Conservation (phyloP, 805 yeast species). For the Wickerhamiella azymoides region DNA sequence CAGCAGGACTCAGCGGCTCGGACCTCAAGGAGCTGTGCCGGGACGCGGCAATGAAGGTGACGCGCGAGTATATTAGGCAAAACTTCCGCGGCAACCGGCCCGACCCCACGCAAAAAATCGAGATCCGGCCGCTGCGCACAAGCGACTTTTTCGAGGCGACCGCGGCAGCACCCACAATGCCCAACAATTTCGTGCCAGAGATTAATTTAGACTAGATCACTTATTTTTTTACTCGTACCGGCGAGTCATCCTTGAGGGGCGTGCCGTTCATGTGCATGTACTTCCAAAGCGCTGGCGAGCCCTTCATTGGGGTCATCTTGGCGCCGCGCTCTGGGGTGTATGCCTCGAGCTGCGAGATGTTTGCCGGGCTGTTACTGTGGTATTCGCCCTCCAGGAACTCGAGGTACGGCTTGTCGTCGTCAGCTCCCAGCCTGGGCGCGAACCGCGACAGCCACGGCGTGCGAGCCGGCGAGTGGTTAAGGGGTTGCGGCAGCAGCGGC, state of each 20-base stretch:
- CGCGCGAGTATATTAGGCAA: slow-evolving; percentile 64
- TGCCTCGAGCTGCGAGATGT: slow-evolving; percentile 40
- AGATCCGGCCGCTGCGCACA: slow-evolving; percentile 50
- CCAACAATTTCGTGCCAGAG: slow-evolving; percentile 2
- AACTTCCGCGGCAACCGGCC: slow-evolving; percentile 33
- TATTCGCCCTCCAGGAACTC: slow-evolving; percentile 9
- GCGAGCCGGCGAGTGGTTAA: slow-evolving; percentile 7
- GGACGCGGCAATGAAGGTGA: slow-evolving; percentile 82
- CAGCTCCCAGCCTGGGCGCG: slow-evolving; percentile 5
- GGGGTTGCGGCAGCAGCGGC: slow-evolving; percentile 8
- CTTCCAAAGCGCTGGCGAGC: slow-evolving; percentile 83
- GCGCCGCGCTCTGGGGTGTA: slow-evolving; percentile 49
- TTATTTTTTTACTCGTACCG: slow-evolving; percentile 1
- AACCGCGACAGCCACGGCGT: slow-evolving; percentile 7
- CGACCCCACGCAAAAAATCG: slow-evolving; percentile 16
- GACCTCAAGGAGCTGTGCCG: slow-evolving; percentile 85
- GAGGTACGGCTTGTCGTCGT: slow-evolving; percentile 8
- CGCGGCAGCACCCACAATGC: slow-evolving; percentile 15
- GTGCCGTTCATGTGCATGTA: slow-evolving; percentile 63
- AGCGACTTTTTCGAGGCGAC: slow-evolving; percentile 38
- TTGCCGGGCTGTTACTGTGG: slow-evolving; percentile 5
- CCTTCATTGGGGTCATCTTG: background rate
- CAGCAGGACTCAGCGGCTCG: slow-evolving; percentile 76
- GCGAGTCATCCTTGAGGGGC: slow-evolving; percentile 17
- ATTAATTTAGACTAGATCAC: background rate